Evolutionary conservation across 495 filamentous ascomycete genomes (phyloP), one percentile per base, ranked within the genome.

Genomic region (Penicillium maclennaniae): DNA sequence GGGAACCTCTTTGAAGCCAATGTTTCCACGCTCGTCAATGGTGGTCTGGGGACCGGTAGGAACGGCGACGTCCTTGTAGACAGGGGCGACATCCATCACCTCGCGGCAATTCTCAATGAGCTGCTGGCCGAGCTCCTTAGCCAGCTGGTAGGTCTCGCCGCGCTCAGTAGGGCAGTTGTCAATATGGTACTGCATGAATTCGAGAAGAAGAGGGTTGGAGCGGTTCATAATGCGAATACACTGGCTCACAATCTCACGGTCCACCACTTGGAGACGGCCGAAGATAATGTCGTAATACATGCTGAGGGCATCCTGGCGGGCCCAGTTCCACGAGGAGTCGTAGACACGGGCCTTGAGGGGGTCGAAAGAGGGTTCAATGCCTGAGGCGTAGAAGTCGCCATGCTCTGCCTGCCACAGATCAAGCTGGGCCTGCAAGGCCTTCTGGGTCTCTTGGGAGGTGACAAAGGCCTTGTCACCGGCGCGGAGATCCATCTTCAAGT

Each of bases 211-310:
- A 2, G 93, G 95, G 63, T 96, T 99, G 21, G 93, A 95, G 25
- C 92, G 87, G 76, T 97, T 99, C 93, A 99, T 99, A 74, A 99
- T 91, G 51, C 87, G 87, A 65, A 99, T 99, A 71, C 93, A 97
- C 62, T 88, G 91, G 69, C 91, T 95, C 61, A 99, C 93, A 66
- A 97, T 99, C 70, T 99, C 93, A 45, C 93, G 88, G 61, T 99
- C 93, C 12, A 99, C 88, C 20, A 86, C 89, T 74, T 89, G 84
- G 20, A 99, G 81, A 43, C 95, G 83, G 41, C 93, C 93, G 58
- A 99, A 99, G 63, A 99, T 97, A 61, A 99, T 95, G 66, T 99
- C 95, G 71, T 91, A 99, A 76, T 91, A 99, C 93, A 99, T 99
- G 76, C 83, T 89, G 37, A 97, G 79, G 36, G 92, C 93, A 71